phyloP scores from a whole-genome alignment of 495 filamentous ascomycete genomes.

The Hypomontagnella monticulosa region DNA sequence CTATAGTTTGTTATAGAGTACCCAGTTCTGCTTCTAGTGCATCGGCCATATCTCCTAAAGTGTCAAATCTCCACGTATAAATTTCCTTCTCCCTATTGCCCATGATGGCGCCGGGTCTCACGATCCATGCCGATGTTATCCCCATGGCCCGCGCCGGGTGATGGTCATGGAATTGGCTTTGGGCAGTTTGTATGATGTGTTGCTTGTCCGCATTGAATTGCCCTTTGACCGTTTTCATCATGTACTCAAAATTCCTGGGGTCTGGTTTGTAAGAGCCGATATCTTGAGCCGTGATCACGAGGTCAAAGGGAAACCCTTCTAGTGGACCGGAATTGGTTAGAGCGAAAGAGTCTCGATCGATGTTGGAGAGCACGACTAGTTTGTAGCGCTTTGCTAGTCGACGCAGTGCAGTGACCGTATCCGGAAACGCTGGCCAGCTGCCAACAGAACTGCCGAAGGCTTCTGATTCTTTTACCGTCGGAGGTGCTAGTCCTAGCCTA shows the following conservation, averaged over 20 bases:
- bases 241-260: conserved; percentile 66
- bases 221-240: conserved; percentile 59
- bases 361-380: conserved; percentile 70
- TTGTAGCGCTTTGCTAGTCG: conserved; percentile 65
- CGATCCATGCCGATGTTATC: conserved; percentile 69
- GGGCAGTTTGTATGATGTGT: conserved; percentile 66
- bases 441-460: conserved; percentile 61
- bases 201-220: conserved; percentile 61
- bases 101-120: conserved; percentile 56
- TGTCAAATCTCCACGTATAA: conserved; percentile 56
- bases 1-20: not conserved
- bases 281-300: conserved; percentile 71
- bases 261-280: conserved; percentile 75
- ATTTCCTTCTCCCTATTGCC: conserved; percentile 42
- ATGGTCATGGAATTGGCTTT: conserved; percentile 73
- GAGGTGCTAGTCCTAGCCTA: conserved; percentile 37
- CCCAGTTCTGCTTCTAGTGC: conserved; percentile 54
- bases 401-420: conserved; percentile 64
- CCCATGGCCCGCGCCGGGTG: conserved; percentile 63
- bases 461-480: conserved; percentile 45
- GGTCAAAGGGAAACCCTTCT: conserved; percentile 63
- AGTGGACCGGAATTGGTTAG: conserved; percentile 62
- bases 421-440: conserved; percentile 67
- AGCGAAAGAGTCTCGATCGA: conserved; percentile 67
- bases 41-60: conserved; percentile 69